Conservation (phyloP, 2,329 filamentous ascomycete species). For the Clonostachys rhizophaga region DNA sequence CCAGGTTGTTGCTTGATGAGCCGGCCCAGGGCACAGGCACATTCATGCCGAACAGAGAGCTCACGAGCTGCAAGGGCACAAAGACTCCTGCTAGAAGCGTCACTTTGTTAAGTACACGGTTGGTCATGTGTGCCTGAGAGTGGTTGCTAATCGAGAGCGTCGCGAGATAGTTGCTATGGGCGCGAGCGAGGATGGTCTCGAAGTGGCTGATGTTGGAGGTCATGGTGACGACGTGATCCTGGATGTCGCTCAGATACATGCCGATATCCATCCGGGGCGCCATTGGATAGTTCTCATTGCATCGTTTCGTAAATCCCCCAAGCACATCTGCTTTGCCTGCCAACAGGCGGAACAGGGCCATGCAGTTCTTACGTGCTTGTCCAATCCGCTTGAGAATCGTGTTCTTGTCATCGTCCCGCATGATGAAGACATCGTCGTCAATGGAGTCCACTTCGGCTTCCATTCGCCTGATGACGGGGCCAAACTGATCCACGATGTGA, state of each 20-base stretch:
- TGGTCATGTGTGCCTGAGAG: constrained; percentile 80
- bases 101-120: constrained; percentile 89
- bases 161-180: constrained; percentile 93
- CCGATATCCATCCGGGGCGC: constrained; percentile 96
- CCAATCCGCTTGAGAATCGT: constrained; percentile 85
- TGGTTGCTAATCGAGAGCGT: constrained; percentile 92
- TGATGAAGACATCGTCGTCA: constrained; percentile 92
- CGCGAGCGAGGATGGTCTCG: constrained; percentile 93
- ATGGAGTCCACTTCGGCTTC: constrained; percentile 88
- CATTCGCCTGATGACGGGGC: constrained; percentile 80
- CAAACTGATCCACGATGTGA: constrained; percentile 95
- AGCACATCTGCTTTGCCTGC: constrained; percentile 99
- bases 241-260: constrained; percentile 93
- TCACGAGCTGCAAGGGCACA: constrained; percentile 93
- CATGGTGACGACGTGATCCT: constrained; percentile 99
- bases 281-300: constrained; percentile 95
- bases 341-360: constrained; percentile 86
- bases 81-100: constrained; percentile 91
- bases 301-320: constrained; percentile 95
- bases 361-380: constrained; percentile 87
- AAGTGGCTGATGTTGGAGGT: constrained; percentile 94
- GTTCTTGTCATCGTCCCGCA: constrained; percentile 84
- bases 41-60: constrained; percentile 86
- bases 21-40: constrained; percentile 64
- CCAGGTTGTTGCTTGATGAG: constrained; percentile 42